Evolutionary conservation across 345 rosid species (phyloP).

Genomic region (Pistacia vera): DNA sequence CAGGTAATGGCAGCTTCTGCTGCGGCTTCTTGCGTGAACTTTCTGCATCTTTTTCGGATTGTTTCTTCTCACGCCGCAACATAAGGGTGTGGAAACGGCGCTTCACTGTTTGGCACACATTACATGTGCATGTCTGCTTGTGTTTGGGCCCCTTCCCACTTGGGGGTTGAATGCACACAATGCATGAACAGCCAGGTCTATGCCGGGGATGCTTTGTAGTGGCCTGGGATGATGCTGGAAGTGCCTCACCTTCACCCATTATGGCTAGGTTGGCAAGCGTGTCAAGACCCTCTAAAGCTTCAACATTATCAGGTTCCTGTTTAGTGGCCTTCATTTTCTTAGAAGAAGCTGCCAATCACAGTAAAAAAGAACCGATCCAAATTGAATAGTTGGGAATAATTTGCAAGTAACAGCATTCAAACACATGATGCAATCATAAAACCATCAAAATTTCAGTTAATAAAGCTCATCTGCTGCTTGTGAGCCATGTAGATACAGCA

Average conservation of each 20-base stretch:
- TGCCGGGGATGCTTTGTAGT: slow-evolving; percentile 95
- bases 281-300: slow-evolving; percentile 66
- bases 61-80: slow-evolving; percentile 76
- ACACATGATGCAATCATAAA: slow-evolving; percentile 3
- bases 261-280: slow-evolving; percentile 70
- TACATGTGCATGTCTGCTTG: slow-evolving; percentile 75
- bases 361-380: slow-evolving; percentile 17
- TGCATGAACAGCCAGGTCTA: slow-evolving; percentile 90
- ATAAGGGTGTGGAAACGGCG: slow-evolving; percentile 76
- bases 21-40: slow-evolving; percentile 44
- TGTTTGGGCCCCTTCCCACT: slow-evolving; percentile 92
- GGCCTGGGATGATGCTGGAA: slow-evolving; percentile 55
- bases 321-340: slow-evolving; percentile 58
- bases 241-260: slow-evolving; percentile 56
- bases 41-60: slow-evolving; percentile 58
- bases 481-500: background rate
- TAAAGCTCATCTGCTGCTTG: slow-evolving; percentile 3
- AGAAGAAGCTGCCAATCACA: slow-evolving; percentile 37
- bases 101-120: slow-evolving; percentile 69
- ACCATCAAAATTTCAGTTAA: slow-evolving; percentile 13
- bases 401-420: slow-evolving; percentile 9
- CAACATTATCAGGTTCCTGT: slow-evolving; percentile 46
- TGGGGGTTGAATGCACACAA: slow-evolving; percentile 93
- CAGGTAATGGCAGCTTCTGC: slow-evolving; percentile 32
- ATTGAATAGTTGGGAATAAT: slow-evolving; percentile 8